phyloP scores from a whole-genome alignment of 1,284 basidiomycete species.

The Ganoderma lucidum region DNA sequence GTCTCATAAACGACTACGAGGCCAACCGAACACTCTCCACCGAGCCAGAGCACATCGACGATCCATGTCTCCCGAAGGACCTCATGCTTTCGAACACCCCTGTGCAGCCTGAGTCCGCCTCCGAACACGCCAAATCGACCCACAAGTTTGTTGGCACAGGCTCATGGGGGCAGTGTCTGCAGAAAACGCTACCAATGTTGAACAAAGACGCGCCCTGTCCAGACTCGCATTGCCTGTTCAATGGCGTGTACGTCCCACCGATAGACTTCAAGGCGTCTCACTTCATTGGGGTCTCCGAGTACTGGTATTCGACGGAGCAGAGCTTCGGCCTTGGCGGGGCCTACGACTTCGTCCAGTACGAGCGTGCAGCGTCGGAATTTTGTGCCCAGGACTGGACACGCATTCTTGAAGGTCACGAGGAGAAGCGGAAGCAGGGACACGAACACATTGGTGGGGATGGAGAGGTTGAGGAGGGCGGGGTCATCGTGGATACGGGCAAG shows the following conservation, averaged over 20 bases:
- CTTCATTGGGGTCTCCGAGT: slow-evolving; percentile 98
- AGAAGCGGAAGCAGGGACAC: slow-evolving; percentile 53
- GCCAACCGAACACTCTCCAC: slow-evolving; percentile 39
- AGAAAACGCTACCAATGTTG: slow-evolving; percentile 78
- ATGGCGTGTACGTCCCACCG: slow-evolving; percentile 92
- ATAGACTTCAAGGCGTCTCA: slow-evolving; percentile 92
- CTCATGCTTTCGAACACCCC: slow-evolving; percentile 67
- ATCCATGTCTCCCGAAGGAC: slow-evolving; percentile 91
- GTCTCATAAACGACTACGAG: slow-evolving; percentile 67
- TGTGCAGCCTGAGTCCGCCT: slow-evolving; percentile 49
- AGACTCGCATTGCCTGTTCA: slow-evolving; percentile 92
- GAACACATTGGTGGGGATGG: slow-evolving; percentile 65
- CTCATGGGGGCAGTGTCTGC: slow-evolving; percentile 88
- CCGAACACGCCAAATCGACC: slow-evolving; percentile 53
- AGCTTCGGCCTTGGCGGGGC: slow-evolving; percentile 94
- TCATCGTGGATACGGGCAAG: slow-evolving; percentile 68
- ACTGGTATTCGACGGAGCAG: slow-evolving; percentile 99
- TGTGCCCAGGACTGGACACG: slow-evolving; percentile 84
- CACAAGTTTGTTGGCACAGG: slow-evolving; percentile 89
- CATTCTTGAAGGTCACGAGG: slow-evolving; percentile 76
- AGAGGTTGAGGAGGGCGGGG: slow-evolving; percentile 61
- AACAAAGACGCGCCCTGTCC: slow-evolving; percentile 89
- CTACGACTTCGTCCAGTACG: slow-evolving; percentile 97
- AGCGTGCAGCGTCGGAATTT: slow-evolving; percentile 89
- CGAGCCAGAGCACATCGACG: slow-evolving; percentile 57